phyloP scores from a whole-genome alignment of 2,329 filamentous ascomycete genomes.

The Phialophora tarda region DNA sequence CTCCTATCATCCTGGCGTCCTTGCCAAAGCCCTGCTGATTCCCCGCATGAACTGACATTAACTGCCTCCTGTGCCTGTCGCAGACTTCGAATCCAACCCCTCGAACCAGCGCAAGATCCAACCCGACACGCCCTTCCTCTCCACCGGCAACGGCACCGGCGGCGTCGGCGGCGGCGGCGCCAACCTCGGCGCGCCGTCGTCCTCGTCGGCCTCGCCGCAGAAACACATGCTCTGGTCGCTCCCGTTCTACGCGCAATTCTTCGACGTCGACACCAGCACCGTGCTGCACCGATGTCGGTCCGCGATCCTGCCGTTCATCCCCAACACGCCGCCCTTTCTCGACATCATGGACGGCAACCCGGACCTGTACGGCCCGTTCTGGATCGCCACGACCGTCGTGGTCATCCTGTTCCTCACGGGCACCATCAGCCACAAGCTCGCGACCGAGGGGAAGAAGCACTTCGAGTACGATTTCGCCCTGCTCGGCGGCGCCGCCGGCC shows the following conservation, averaged over 20 bases:
- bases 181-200: constrained; percentile 47
- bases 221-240: constrained; percentile 94
- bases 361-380: constrained; percentile 95
- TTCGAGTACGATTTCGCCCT: constrained; percentile 67
- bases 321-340: constrained; percentile 84
- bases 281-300: constrained; percentile 86
- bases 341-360: constrained; percentile 97
- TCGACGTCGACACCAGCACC: constrained; percentile 93
- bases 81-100: constrained; percentile 70
- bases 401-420: constrained; percentile 94
- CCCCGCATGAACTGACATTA: too few species aligned
- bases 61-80: too few species aligned
- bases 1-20: background rate
- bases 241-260: constrained; percentile 95
- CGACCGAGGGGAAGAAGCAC: constrained; percentile 48
- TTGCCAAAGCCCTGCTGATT: too few species aligned
- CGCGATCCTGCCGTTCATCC: constrained; percentile 84
- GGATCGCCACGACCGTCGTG: constrained; percentile 97
- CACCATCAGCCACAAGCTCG: constrained; percentile 90
- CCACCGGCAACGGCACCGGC: constrained; percentile 50
- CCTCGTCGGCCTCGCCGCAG: constrained; percentile 55
- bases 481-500: constrained; percentile 84
- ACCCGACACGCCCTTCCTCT: constrained; percentile 58
- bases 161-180: constrained; percentile 52
- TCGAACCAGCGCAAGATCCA: constrained; percentile 57